These are phyloP conservation scores for Musa balbisiana DNA, from an alignment of 202 grass and related monocot genomes.

Conservation along the genomic window DNA sequence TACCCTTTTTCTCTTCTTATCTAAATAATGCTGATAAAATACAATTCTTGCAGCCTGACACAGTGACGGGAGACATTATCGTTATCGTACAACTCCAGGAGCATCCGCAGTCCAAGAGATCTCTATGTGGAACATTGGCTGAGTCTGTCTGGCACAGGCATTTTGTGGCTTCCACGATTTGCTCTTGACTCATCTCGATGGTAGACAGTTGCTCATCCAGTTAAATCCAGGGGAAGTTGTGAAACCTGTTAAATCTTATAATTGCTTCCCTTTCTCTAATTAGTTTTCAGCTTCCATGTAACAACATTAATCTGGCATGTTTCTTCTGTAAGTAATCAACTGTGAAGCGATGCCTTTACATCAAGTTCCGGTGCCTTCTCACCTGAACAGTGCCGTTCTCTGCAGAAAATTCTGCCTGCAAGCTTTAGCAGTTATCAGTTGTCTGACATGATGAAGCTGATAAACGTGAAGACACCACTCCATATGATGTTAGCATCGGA, in stretches of 20 bases:
- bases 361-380: no score
- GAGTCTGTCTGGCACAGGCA: background rate
- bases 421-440: no score
- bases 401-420: no score
- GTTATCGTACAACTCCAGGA: slow-evolving; percentile 59
- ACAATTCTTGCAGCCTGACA: slow-evolving; percentile 52
- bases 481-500: no score
- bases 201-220: background rate
- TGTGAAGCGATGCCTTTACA: no score
- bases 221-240: slow-evolving; percentile 44
- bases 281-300: no score
- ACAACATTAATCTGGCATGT: no score
- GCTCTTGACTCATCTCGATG: slow-evolving; percentile 58
- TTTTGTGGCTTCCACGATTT: background rate
- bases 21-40: background rate
- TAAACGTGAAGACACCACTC: no score
- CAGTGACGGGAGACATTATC: slow-evolving; percentile 70
- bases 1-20: background rate
- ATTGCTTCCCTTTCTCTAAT: background rate
- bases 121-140: background rate
- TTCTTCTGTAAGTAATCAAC: no score
- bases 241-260: slow-evolving; percentile 51
- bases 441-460: no score
- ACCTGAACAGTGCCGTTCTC: no score
- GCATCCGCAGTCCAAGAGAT: background rate